These are phyloP conservation scores for Claviceps sp. DNA, from an alignment of 2,329 filamentous ascomycete genomes.

Conservation along the genomic window DNA sequence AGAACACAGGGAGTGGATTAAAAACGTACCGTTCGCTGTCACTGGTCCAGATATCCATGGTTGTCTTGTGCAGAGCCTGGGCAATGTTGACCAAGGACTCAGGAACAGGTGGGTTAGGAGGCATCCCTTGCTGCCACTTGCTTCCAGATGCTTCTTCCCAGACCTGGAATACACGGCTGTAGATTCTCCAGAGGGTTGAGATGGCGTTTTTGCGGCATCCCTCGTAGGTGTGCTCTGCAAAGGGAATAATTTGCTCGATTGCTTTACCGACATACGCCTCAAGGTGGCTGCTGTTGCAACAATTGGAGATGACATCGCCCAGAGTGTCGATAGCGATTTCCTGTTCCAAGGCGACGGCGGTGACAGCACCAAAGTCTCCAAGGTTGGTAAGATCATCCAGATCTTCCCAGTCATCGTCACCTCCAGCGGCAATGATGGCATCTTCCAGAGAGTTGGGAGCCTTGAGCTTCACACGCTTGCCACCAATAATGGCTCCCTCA, in stretches of 20 bases:
- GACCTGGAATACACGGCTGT: conserved; percentile 78
- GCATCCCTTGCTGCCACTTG: conserved; percentile 85
- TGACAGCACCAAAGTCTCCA: conserved; percentile 73
- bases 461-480: conserved; percentile 76
- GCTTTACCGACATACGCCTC: conserved; percentile 81
- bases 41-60: conserved; percentile 73
- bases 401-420: conserved; percentile 41
- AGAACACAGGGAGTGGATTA: conserved; percentile 1
- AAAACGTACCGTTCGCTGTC: conserved; percentile 81
- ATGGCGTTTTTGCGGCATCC: conserved; percentile 87
- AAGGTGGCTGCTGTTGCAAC: conserved; percentile 57
- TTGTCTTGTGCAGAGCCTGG: conserved; percentile 72
- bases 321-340: conserved; percentile 94
- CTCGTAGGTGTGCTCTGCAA: conserved; percentile 82
- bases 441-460: conserved; percentile 39
- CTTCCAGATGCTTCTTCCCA: conserved; percentile 60
- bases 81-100: conserved; percentile 73
- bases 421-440: conserved; percentile 40
- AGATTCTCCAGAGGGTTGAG: conserved; percentile 84
- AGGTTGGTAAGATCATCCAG: conserved; percentile 71
- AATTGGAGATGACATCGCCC: conserved; percentile 81
- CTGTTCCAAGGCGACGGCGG: conserved; percentile 85
- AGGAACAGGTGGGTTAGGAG: conserved; percentile 66
- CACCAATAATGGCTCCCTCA: conserved; percentile 62
- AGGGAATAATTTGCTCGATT: conserved; percentile 64